Evolutionary conservation across 2,329 filamentous ascomycete genomes (phyloP).

Genomic region (Aspergillus sp.): DNA sequence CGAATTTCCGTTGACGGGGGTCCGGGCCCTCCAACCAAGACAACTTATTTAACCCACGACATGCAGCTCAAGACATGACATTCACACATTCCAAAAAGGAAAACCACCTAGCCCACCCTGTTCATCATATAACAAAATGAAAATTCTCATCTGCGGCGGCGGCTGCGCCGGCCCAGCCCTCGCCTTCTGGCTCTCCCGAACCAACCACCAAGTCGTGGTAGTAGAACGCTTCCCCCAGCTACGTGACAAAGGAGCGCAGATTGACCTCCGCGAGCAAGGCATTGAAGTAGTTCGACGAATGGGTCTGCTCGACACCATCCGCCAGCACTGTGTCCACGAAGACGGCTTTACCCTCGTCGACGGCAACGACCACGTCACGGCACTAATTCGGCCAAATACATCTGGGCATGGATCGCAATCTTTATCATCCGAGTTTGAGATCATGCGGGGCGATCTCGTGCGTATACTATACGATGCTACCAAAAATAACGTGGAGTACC

Average conservation of each 20-base stretch:
- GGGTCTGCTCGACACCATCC: slow-evolving; percentile 51
- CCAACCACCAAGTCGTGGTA: slow-evolving; percentile 41
- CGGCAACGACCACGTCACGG: slow-evolving; percentile 38
- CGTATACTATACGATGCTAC: slow-evolving; percentile 52
- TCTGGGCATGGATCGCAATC: slow-evolving; percentile 48
- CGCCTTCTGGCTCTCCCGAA: slow-evolving; percentile 52
- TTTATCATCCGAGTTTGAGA: slow-evolving; percentile 60
- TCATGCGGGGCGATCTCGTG: slow-evolving; percentile 61
- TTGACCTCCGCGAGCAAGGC: slow-evolving; percentile 57
- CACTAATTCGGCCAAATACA: slow-evolving; percentile 44
- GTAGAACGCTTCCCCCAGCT: slow-evolving; percentile 47
- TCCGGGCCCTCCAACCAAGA: too few species aligned
- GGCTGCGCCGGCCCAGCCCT: slow-evolving; percentile 48
- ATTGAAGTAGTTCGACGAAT: slow-evolving; percentile 55
- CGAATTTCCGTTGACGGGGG: too few species aligned
- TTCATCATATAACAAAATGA: slow-evolving; percentile 26
- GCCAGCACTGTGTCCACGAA: slow-evolving; percentile 49
- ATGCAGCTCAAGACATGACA: background rate
- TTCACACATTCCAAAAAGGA: too few species aligned
- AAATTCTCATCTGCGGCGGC: slow-evolving; percentile 52
- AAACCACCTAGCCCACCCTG: too few species aligned
- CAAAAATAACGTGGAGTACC: slow-evolving; percentile 31
- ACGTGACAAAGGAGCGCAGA: slow-evolving; percentile 53
- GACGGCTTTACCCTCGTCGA: slow-evolving; percentile 52
- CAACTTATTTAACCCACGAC: too few species aligned